phyloP scores from a whole-genome alignment of 441 rosid genomes.

The Pelargonium myrrhifolium region DNA sequence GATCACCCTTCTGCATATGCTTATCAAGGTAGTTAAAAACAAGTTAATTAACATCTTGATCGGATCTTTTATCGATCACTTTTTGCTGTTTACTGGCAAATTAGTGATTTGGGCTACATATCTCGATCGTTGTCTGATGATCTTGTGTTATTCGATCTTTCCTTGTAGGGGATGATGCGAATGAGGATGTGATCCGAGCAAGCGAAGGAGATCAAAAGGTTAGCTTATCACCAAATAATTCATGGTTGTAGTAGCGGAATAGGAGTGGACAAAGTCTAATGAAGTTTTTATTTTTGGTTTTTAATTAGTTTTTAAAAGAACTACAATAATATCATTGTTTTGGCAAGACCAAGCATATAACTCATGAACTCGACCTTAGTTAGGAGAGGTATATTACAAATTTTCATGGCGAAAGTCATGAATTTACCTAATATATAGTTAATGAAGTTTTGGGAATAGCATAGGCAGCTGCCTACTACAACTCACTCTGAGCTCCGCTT shows the following conservation, averaged over 20 bases:
- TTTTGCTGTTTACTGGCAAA: neutral
- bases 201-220: constrained; percentile 23
- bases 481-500: neutral
- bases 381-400: no score
- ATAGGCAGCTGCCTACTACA: no score
- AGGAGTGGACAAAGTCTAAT: neutral
- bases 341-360: no score
- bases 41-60: neutral
- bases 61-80: neutral
- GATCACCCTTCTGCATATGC: constrained; percentile 25
- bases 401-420: no score
- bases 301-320: no score
- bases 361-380: no score
- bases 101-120: neutral
- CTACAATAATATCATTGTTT: no score
- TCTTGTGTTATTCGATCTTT: neutral
- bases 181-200: constrained; percentile 1
- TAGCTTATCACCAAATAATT: neutral
- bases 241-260: no score
- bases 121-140: neutral
- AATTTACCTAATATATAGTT: no score
- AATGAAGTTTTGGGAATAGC: neutral
- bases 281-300: no score
- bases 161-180: constrained; percentile 17
- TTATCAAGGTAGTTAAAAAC: constrained; percentile 25